Evolutionary conservation across 306 rosid species (phyloP), one percentile per base, ranked within the genome.

Genomic region (Begonia masoniana): DNA sequence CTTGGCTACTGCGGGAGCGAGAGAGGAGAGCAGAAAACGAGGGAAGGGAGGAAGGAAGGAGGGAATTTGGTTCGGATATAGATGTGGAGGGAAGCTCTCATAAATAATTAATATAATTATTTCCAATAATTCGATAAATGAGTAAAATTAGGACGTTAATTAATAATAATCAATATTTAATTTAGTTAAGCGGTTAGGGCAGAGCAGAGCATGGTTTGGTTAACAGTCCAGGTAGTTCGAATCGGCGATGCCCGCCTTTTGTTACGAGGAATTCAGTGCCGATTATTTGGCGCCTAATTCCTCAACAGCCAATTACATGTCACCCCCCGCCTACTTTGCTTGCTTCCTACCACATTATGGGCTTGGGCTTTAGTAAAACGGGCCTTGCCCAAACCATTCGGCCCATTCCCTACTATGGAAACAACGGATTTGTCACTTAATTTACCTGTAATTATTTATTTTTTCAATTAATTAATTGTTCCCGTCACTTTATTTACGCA

Each of bases 41-140:
- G 94, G 84, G 87, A 89, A 76, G 68, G 66, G 24, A 58, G 64
- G 19, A 2, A 47, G 53, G 70, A 62, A 68, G 82, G 97, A 80
- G 97, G 89, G 89, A 89, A 89, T 77, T 85, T 75, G 83, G 91
- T 83, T 83, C 94, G 84, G 96, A 88, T 75, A 77, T 51, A 46
- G 77, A 76, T 83, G 87, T 87, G 96, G 96, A 81, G 94, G 94
- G 94, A 85, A 78, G 74, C 76, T 65, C 72, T 80, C n/a, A 4
- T 67, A 45, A 43, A 9, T 43, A 43, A 43, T 9, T 43, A 12
- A 43, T 43, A 0, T 43, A 43, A 43, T 43, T 9, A 43, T 43
- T 21, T 21, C 2, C 3, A 0, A 21, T 21, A 21, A 21, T 21
- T 21, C 24, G 4, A 21, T 21, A 21, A 21, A 21, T 21, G 4